phyloP scores from a whole-genome alignment of 164 flowering plant genomes.

The Magnolia sinica region DNA sequence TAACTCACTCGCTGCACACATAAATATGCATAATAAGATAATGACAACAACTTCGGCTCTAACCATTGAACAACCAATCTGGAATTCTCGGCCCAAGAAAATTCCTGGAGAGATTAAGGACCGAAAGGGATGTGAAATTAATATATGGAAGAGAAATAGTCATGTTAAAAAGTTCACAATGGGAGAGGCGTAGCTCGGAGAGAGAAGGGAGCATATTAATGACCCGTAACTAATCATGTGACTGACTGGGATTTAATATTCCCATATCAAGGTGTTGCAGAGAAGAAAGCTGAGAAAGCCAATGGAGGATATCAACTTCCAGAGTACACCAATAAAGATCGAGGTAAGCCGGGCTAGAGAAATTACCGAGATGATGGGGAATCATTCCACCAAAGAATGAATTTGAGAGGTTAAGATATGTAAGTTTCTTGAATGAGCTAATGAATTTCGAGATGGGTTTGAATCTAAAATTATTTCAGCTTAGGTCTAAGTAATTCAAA shows the following conservation, averaged over 20 bases:
- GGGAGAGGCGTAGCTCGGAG: neutral
- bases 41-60: too few species aligned
- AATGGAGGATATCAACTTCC: constrained; percentile 5
- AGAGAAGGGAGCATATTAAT: constrained; percentile 15
- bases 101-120: neutral
- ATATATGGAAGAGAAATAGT: neutral
- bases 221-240: constrained; percentile 1
- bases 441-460: neutral
- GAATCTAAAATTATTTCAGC: neutral
- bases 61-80: neutral
- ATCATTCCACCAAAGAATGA: constrained; percentile 7
- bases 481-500: constrained; percentile 1
- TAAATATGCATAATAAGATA: too few species aligned
- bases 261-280: constrained; percentile 11
- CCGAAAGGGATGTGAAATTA: neutral
- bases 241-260: neutral
- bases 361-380: constrained; percentile 14
- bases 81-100: neutral
- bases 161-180: neutral
- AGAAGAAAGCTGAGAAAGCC: constrained; percentile 15
- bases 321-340: neutral
- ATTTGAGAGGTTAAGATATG: too few species aligned
- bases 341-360: constrained; percentile 3
- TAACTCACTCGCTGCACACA: too few species aligned
- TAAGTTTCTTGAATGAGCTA: neutral